Evolutionary conservation across 768 basidiomycete species (phyloP), one percentile per base, ranked within the genome.

Genomic region (Nevesoporus exiguus): DNA sequence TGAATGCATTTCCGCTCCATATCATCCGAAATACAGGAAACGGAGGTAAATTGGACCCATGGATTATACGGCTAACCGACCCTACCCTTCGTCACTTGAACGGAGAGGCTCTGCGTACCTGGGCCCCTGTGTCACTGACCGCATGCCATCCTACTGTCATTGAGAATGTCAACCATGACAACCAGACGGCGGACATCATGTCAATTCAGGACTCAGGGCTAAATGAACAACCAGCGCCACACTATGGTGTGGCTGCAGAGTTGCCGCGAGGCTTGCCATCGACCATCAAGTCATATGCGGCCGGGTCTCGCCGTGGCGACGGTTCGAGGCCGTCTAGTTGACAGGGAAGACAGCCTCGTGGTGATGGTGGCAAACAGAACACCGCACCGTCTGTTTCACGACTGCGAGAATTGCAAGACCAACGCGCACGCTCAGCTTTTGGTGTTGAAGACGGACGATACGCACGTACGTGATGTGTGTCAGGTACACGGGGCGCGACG

Each of bases 231-330:
- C 39, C 40, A 22, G 6, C 22, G 40, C 22, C 40, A 41, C 40
- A 41, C 22, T 24, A 9, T 2, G 2, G 2, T 39, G 5, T 39
- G 39, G 36, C 9, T 39, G 39, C 39, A 19, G 15, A 17, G 15
- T 36, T 17, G 34, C 6, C 15, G 15, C 34, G 15, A 34, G 8
- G 33, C 33, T 36, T 15, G 14, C 17, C 13, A 15, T 34, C 34
- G 34, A 17, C 3, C 34, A 36, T 47, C 43, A 8, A 27, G 37
- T 9, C 7, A 47, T 9, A 10, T 13, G 10, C 58, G 58, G 58
- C 36, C 7, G 48, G 21, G 31, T 55, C 22, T 30, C 22, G 10
- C 58, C 58, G 58, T n/a, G 10, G 41, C 33, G 49, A 47, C 31
- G 22, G 21, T 30, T 45, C 22, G 14, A 44, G 34, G 22, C n/a